These are phyloP conservation scores for Adenanthera pavonina DNA, from an alignment of 306 rosid genomes.

Conservation along the genomic window DNA sequence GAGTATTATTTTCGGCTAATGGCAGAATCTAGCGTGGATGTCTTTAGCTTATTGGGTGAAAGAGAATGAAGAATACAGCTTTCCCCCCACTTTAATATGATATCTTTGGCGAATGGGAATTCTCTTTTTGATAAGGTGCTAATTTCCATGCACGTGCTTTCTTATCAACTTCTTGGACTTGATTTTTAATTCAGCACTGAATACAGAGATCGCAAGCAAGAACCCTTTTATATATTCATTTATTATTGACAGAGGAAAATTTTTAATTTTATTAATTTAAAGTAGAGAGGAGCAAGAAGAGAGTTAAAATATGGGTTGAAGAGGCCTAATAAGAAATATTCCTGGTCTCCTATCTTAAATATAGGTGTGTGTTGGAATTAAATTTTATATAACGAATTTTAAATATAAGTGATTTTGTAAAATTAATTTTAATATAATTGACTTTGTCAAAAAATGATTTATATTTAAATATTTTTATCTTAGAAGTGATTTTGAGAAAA, in stretches of 20 bases:
- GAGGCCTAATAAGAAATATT: not conserved
- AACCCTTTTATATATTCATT: not conserved
- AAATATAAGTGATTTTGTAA: too few species aligned
- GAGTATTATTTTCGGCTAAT: not conserved
- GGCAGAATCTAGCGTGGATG: conserved; percentile 55
- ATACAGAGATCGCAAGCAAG: not conserved
- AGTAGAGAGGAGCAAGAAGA: not conserved
- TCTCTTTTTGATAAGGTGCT: conserved; percentile 63
- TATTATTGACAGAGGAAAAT: not conserved
- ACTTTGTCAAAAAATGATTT: too few species aligned
- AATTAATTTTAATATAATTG: too few species aligned
- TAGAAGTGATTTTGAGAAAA: too few species aligned
- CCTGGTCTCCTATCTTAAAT: too few species aligned
- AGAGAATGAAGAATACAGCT: conserved; percentile 56
- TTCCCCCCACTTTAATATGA: conserved; percentile 42
- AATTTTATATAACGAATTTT: too few species aligned
- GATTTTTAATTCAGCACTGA: conserved; percentile 18
- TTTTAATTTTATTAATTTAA: not conserved
- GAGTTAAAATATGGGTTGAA: not conserved
- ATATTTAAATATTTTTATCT: too few species aligned
- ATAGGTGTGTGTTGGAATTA: too few species aligned
- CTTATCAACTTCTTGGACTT: conserved; percentile 35
- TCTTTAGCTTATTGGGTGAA: conserved; percentile 49
- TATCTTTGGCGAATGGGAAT: conserved; percentile 73
- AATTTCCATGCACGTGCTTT: conserved; percentile 51